Percentiles rank a stretch among this genome's conserved stretches.
These are phyloP conservation scores for Ligustrum vulgare DNA, from an alignment of 257 asterid genomes.

Conservation along the genomic window DNA sequence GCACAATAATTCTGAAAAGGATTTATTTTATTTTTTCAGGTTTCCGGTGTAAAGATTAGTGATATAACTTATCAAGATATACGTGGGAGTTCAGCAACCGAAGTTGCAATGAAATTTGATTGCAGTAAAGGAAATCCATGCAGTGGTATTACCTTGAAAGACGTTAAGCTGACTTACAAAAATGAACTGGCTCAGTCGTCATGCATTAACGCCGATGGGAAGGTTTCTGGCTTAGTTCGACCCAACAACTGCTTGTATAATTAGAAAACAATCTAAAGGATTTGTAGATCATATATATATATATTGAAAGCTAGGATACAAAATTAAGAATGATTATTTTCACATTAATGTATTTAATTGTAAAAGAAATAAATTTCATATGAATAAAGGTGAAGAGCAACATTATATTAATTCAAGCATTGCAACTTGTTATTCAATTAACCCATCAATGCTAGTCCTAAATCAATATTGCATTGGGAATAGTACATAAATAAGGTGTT, in stretches of 20 bases:
- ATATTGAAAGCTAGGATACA: no score
- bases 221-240: slow-evolving; percentile 13
- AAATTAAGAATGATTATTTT: no score
- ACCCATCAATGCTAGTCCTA: no score
- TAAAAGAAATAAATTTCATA: no score
- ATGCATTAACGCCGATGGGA: slow-evolving; percentile 22
- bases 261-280: no score
- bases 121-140: slow-evolving; percentile 25
- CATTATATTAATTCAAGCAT: no score
- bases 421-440: no score
- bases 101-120: slow-evolving; percentile 25
- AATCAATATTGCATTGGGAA: no score
- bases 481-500: no score
- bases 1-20: background rate
- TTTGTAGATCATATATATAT: no score
- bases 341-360: no score
- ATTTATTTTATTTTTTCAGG: slow-evolving; percentile 12
- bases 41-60: slow-evolving; percentile 38
- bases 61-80: slow-evolving; percentile 21
- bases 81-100: slow-evolving; percentile 28
- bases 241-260: slow-evolving; percentile 23
- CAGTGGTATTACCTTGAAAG: slow-evolving; percentile 19
- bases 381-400: no score
- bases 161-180: slow-evolving; percentile 9
- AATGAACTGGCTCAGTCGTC: slow-evolving; percentile 13